Evolutionary conservation across 2,329 filamentous ascomycete genomes (phyloP), one percentile per base, ranked within the genome.

Genomic region (Dryadomyces quercivorus): DNA sequence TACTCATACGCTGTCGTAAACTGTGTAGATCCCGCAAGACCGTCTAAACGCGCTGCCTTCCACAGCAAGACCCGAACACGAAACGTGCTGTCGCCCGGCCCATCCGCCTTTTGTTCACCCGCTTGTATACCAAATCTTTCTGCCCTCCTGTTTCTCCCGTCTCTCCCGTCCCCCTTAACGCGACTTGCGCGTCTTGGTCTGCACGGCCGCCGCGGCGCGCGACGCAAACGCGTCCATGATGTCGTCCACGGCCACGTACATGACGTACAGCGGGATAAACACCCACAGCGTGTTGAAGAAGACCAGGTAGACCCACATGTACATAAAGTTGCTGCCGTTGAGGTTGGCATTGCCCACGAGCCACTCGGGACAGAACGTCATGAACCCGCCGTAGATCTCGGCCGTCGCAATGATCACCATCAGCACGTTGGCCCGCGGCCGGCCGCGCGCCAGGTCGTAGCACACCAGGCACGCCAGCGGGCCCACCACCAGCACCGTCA

Each of bases 311-410:
- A 85, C 70, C 81, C 81, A 85, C 59, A 76, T 69, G 62, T 82
- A 83, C 80, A 86, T 82, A 61, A 79, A 84, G 67, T 85, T 85
- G 68, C 75, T 81, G 18, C 73, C 73, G 64, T 85, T 79, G 56
- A 86, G 75, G 63, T 82, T 84, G 59, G 74, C 63, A 63, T 75
- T 85, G 52, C 75, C 75, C 2, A 75, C 78, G 13, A 86, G 69
- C 82, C 82, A 86, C 67, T 86, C 82, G 13, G 82, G 82, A 66
- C 77, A 81, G 64, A 86, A 86, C 0, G 82, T 86, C 78, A 86
- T 85, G 69, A 82, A 86, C 18, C 82, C 80, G 59, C 82, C 82
- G 60, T 85, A 86, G 6, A 86, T 62, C 72, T 86, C 82, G 55
- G 76, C 80, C 3, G 81, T 84, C 26, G 82, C 82, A 46, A 85